Evolutionary conservation across 2,329 filamentous ascomycete genomes (phyloP), one percentile per base, ranked within the genome.

Genomic region (Fusarium sp.): DNA sequence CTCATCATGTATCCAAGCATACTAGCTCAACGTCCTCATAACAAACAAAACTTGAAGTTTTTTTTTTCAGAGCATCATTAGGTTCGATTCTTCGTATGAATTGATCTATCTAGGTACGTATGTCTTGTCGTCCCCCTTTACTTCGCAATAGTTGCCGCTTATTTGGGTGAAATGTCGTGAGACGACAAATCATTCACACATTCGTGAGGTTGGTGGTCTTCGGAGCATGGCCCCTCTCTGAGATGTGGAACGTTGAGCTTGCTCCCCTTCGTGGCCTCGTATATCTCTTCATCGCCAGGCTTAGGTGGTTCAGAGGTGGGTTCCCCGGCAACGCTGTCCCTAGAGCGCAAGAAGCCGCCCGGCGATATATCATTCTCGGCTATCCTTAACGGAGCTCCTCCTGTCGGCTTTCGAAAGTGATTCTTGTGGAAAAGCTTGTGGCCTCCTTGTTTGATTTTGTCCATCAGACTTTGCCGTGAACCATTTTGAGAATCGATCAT

Each of bases 171-270:
- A n/a, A 26, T 31, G n/a, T 65, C 54, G 36, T 59, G 50, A 38
- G 67, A 62, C 16, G 65, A 68, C 15, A 65, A 48, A 58, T 80
- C 77, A 58, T 81, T 72, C 42, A 75, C 73, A 35, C 79, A 82
- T 12, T 77, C 55, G 48, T 82, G 80, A 22, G 79, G 79, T 39
- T 70, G 68, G 38, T 78, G 71, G 38, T 82, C 81, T 59, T 82
- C 81, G 11, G 80, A 82, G 50, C 81, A 82, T 14, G 72, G 75
- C 20, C 62, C 56, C 15, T 71, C 63, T 44, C 68, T 67, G n/a
- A 67, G 53, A 18, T 59, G 65, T 28, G 51, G 51, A 14, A 45
- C 47, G 1, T 62, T 47, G 22, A 68, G 59, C 33, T 68, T 76
- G 24, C 74, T 71, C 20, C 71, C 74, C 6, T 74, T 74, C 64